Percentiles rank a stretch among this genome's conserved stretches.
Conservation (phyloP, 495 filamentous ascomycete species). For the Daldinia decipiens region DNA sequence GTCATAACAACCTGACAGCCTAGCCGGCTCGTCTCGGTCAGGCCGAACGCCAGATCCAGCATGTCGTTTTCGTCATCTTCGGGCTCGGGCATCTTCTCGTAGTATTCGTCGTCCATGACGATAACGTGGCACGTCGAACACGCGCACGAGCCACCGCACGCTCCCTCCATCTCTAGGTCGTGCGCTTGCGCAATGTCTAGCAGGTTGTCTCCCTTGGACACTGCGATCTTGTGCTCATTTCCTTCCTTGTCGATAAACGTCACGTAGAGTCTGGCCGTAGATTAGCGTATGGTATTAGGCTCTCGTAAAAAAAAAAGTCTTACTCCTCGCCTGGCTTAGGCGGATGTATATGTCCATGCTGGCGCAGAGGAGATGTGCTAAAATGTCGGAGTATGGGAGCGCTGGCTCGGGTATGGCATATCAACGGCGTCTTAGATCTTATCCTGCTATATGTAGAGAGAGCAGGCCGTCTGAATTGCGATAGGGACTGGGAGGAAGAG, state of each 20-base stretch:
- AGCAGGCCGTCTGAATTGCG: conserved; percentile 20
- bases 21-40: conserved; percentile 95
- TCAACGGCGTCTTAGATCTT: conserved; percentile 23
- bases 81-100: conserved; percentile 91
- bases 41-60: conserved; percentile 93
- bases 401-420: conserved; percentile 18
- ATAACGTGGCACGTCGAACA: conserved; percentile 99
- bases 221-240: conserved; percentile 75
- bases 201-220: conserved; percentile 87
- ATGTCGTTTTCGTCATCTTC: conserved; percentile 99
- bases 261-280: conserved; percentile 73
- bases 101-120: conserved; percentile 81
- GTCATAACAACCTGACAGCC: conserved; percentile 95
- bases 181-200: conserved; percentile 94
- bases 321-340: conserved; percentile 97
- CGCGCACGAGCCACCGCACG: conserved; percentile 94
- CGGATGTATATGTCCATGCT: conserved; percentile 81
- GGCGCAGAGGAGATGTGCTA: conserved; percentile 66
- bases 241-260: conserved; percentile 97
- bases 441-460: conserved; percentile 20
- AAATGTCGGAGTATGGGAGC: conserved; percentile 64
- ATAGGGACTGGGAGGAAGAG: conserved; percentile 11
- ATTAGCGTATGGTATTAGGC: conserved; percentile 13
- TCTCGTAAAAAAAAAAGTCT: conserved; percentile 40
- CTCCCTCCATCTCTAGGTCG: conserved; percentile 98